Percentiles rank a stretch among this genome's conserved stretches.
Conservation (phyloP, 2,329 filamentous ascomycete genomes). For the Thielaviopsis musarum region DNA sequence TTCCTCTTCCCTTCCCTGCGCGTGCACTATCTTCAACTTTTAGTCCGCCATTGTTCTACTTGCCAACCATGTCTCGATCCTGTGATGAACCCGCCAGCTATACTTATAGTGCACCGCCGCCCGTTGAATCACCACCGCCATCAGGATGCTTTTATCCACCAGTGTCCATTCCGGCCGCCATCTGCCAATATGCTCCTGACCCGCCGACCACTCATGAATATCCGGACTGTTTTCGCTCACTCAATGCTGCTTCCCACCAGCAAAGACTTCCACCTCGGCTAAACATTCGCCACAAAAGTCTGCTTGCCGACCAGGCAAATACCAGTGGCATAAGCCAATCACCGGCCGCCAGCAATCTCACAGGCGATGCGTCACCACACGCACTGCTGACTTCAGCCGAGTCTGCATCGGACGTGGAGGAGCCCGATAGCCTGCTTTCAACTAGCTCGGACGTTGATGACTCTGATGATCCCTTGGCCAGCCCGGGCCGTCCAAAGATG, state of each 20-base stretch:
- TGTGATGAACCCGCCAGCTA: not conserved
- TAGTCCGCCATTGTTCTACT: not conserved
- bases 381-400: not conserved
- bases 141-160: not conserved
- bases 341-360: not conserved
- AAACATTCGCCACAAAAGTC: not conserved
- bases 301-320: not conserved
- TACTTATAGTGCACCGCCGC: constrained; percentile 1
- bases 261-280: not conserved
- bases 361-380: too few relatives aligned
- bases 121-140: constrained; percentile 7
- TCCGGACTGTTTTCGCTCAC: not conserved
- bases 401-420: not conserved
- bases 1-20: not conserved
- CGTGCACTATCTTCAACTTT: not conserved
- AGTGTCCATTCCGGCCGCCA: not conserved
- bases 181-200: not conserved
- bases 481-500: not conserved
- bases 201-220: not conserved
- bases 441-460: not conserved
- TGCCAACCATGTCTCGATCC: constrained; percentile 4
- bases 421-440: not conserved
- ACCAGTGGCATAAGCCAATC: not conserved
- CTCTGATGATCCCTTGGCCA: not conserved
- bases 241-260: not conserved